Conservation (phyloP, 768 basidiomycete genomes). For the Amanita molliuscula region DNA sequence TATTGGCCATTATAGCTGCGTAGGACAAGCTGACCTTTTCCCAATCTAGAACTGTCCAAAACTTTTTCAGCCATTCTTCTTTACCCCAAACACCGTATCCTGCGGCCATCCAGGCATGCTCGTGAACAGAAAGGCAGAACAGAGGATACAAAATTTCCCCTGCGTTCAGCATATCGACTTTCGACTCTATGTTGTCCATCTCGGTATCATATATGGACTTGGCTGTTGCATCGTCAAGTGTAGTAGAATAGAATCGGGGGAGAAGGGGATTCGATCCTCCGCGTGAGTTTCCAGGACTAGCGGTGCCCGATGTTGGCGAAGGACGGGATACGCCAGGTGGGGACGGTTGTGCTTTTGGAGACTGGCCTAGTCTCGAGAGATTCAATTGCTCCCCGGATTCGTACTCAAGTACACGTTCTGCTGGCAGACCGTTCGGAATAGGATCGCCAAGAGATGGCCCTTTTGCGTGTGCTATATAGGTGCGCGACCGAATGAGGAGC, state of each 20-base stretch:
- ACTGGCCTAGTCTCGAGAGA: slow-evolving; percentile 11
- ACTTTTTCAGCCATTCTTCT: slow-evolving; percentile 73
- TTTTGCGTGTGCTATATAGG: slow-evolving; percentile 20
- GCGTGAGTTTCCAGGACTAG: slow-evolving; percentile 18
- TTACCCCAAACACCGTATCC: slow-evolving; percentile 90
- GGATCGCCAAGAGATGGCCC: slow-evolving; percentile 8
- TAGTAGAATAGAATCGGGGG: not conserved
- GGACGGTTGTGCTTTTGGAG: slow-evolving; percentile 14
- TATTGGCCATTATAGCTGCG: not conserved
- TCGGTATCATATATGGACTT: slow-evolving; percentile 12
- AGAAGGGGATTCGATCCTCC: slow-evolving; percentile 1
- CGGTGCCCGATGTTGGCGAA: slow-evolving; percentile 34
- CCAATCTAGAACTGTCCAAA: slow-evolving; percentile 84
- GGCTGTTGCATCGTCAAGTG: not conserved
- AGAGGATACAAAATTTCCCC: slow-evolving; percentile 61
- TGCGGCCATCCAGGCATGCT: slow-evolving; percentile 79
- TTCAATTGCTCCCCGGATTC: not conserved
- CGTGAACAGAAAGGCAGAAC: slow-evolving; percentile 70
- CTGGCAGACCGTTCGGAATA: not conserved
- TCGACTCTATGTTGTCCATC: slow-evolving; percentile 10
- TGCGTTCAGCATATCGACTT: slow-evolving; percentile 19
- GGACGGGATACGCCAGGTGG: slow-evolving; percentile 22
- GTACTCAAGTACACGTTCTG: slow-evolving; percentile 4
- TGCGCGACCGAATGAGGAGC: slow-evolving; percentile 60
- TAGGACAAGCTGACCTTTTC: slow-evolving; percentile 38